Percentiles rank a stretch among this genome's conserved stretches.
Evolutionary conservation across 805 yeast genomes (phyloP).

Genomic region (Lachancea sp.): DNA sequence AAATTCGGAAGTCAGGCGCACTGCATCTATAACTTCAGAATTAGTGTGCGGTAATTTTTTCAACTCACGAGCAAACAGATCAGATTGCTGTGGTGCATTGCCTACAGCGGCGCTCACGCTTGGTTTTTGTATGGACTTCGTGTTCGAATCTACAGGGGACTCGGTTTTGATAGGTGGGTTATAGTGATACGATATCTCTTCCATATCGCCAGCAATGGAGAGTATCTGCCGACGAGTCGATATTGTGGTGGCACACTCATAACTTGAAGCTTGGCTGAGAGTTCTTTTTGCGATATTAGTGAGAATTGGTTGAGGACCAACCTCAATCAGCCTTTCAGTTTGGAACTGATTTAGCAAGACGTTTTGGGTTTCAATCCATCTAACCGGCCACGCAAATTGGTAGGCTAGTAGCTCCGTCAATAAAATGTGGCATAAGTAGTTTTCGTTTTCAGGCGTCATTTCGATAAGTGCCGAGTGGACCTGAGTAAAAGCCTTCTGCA

Average conservation of each 20-base stretch:
- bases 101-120: background rate
- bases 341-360: conserved; percentile 73
- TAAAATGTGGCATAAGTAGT: conserved; percentile 77
- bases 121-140: background rate
- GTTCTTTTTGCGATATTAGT: conserved; percentile 90
- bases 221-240: conserved; percentile 77
- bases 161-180: conserved; percentile 38
- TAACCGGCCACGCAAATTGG: conserved; percentile 89
- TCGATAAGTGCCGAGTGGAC: background rate
- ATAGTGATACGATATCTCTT: conserved; percentile 75
- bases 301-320: conserved; percentile 88
- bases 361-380: conserved; percentile 94
- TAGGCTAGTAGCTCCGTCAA: conserved; percentile 82
- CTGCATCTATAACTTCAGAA: background rate
- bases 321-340: conserved; percentile 81
- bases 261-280: conserved; percentile 70
- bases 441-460: conserved; percentile 83
- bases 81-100: conserved; percentile 50
- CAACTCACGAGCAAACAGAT: conserved; percentile 44
- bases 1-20: background rate
- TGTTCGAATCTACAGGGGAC: background rate
- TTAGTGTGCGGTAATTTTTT: background rate
- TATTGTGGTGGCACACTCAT: conserved; percentile 65
- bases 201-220: conserved; percentile 76
- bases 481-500: no score